Percentiles rank a stretch among this genome's conserved stretches.
phyloP scores from a whole-genome alignment of 169 alveolate genomes.

The Amoebophrya sp. region DNA sequence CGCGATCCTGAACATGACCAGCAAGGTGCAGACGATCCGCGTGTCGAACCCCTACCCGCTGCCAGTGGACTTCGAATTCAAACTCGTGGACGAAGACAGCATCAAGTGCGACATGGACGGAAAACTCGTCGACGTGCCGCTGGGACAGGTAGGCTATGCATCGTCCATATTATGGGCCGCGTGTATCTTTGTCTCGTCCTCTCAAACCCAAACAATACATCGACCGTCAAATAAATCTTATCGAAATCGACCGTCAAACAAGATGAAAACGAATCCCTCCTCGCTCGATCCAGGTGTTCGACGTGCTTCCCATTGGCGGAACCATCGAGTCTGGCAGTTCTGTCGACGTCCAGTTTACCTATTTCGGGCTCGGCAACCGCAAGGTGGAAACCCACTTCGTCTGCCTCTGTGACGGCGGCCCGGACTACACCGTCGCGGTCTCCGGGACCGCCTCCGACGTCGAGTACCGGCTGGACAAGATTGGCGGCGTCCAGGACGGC shows the following conservation, averaged over 20 bases:
- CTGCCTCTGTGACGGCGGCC: slow-evolving; percentile 83
- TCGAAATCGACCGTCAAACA: too few species aligned
- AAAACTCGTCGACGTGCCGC: neutral
- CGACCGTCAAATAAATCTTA: too few species aligned
- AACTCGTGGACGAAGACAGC: slow-evolving; percentile 16
- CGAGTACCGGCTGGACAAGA: slow-evolving; percentile 27
- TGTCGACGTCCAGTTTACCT: slow-evolving; percentile 68
- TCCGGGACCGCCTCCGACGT: slow-evolving; percentile 51
- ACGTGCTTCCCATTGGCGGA: slow-evolving; percentile 78
- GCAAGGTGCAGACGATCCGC: slow-evolving; percentile 25
- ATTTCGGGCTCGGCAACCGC: slow-evolving; percentile 65
- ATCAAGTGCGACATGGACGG: neutral
- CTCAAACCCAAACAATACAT: too few species aligned
- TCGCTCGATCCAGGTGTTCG: slow-evolving; percentile 78
- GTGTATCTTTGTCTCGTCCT: too few species aligned
- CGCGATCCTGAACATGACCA: slow-evolving; percentile 62
- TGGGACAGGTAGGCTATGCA: slow-evolving; percentile 19
- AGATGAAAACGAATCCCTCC: too few species aligned
- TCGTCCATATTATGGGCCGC: too few species aligned
- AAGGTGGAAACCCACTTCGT: slow-evolving; percentile 63
- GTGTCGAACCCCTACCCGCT: slow-evolving; percentile 24
- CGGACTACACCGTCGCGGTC: slow-evolving; percentile 70
- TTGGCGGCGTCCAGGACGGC: neutral
- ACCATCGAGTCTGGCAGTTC: slow-evolving; percentile 61
- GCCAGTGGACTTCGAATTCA: slow-evolving; percentile 24